phyloP scores from a whole-genome alignment of 2,329 filamentous ascomycete genomes.

The Alternaria incomplexa region DNA sequence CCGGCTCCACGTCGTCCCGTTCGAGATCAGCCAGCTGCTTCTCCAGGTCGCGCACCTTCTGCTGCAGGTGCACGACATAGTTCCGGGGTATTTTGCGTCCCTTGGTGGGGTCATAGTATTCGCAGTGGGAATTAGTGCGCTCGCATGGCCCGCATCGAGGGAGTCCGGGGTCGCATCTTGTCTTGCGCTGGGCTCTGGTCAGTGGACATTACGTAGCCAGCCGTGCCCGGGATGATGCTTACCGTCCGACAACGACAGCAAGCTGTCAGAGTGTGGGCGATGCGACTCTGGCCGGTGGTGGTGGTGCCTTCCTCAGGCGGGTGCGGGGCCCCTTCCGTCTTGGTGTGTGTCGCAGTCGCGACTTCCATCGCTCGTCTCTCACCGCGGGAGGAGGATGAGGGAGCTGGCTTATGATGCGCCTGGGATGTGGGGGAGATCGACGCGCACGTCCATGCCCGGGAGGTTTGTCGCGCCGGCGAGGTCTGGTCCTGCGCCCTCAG shows the following conservation, averaged over 20 bases:
- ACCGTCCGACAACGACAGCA: slow-evolving; percentile 82
- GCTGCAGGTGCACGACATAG: slow-evolving; percentile 91
- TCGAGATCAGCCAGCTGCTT: slow-evolving; percentile 80
- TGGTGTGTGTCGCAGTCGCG: slow-evolving; percentile 23
- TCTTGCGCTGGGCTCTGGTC: slow-evolving; percentile 74
- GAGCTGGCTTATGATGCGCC: slow-evolving; percentile 15
- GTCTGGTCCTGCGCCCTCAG: slow-evolving; percentile 13
- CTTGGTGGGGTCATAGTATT: slow-evolving; percentile 92
- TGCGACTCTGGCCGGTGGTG: slow-evolving; percentile 54
- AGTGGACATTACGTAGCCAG: slow-evolving; percentile 10
- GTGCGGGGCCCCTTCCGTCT: slow-evolving; percentile 28
- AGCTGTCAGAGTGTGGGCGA: slow-evolving; percentile 80
- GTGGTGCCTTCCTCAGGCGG: slow-evolving; percentile 26
- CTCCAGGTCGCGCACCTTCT: slow-evolving; percentile 82
- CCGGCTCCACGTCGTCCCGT: slow-evolving; percentile 72
- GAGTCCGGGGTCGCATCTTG: slow-evolving; percentile 89
- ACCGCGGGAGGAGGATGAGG: slow-evolving; percentile 9
- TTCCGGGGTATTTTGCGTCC: slow-evolving; percentile 84
- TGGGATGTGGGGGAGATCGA: slow-evolving; percentile 21
- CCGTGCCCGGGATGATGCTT: slow-evolving; percentile 32
- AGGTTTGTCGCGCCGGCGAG: slow-evolving; percentile 23
- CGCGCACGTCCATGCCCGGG: slow-evolving; percentile 30
- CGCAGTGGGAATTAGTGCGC: slow-evolving; percentile 86
- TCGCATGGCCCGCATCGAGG: slow-evolving; percentile 93
- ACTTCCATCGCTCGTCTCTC: slow-evolving; percentile 30